Evolutionary conservation across 352 stramenopile species (phyloP).

Genomic region (Phytopythium kandeliae): DNA sequence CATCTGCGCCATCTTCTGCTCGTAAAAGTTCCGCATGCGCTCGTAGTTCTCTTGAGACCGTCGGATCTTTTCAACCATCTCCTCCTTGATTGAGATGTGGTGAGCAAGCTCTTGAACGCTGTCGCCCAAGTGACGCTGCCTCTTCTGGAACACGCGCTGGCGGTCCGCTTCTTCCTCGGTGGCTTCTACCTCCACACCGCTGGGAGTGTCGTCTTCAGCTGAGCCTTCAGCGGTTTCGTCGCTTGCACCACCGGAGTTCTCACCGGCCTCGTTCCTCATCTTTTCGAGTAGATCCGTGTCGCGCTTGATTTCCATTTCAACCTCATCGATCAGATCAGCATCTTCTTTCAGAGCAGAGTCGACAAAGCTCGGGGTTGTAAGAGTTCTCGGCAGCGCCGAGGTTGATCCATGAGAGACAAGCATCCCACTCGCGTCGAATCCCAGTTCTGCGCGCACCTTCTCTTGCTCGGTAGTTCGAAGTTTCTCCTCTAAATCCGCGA

Average conservation of each 20-base stretch:
- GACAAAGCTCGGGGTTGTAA: constrained; percentile 31
- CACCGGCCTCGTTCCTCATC: constrained; percentile 46
- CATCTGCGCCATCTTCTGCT: constrained; percentile 83
- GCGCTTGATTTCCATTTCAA: constrained; percentile 73
- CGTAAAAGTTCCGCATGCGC: constrained; percentile 76
- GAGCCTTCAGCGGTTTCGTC: constrained; percentile 32
- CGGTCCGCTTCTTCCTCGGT: constrained; percentile 66
- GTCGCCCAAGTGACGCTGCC: constrained; percentile 72
- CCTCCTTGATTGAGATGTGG: constrained; percentile 84
- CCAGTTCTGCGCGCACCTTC: constrained; percentile 56
- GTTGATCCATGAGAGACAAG: constrained; percentile 9
- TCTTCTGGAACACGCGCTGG: constrained; percentile 79
- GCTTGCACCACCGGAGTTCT: constrained; percentile 34
- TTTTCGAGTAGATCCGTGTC: constrained; percentile 76
- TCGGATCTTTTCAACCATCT: constrained; percentile 75
- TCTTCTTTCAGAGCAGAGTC: constrained; percentile 52
- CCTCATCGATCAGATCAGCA: constrained; percentile 55
- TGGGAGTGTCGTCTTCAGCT: constrained; percentile 21
- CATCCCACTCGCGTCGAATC: constrained; percentile 12
- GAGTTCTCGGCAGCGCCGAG: constrained; percentile 14
- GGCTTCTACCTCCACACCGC: constrained; percentile 26
- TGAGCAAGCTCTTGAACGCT: constrained; percentile 75
- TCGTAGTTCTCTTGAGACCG: constrained; percentile 81
- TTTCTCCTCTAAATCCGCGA: constrained; percentile 30
- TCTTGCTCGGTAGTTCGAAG: constrained; percentile 58